Conservation (phyloP, 345 rosid genomes). For the Salix koriyanagi region DNA sequence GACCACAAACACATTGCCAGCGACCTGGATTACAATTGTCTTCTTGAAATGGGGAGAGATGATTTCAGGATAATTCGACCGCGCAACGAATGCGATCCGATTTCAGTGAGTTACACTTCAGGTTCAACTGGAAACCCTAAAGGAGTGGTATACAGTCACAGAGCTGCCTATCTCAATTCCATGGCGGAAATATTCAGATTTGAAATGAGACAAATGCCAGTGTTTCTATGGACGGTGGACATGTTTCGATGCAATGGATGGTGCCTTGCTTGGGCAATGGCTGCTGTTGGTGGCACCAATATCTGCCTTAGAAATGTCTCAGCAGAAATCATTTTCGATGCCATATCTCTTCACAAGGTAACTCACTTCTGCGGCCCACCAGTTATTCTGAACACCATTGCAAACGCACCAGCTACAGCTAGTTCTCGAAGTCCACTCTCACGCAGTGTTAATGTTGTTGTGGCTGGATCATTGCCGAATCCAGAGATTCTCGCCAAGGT, state of each 20-base stretch:
- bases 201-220: slow-evolving; percentile 30
- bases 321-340: slow-evolving; percentile 28
- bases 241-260: slow-evolving; percentile 74
- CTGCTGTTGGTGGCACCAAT: slow-evolving; percentile 49
- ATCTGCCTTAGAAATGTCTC: slow-evolving; percentile 43
- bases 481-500: slow-evolving; percentile 21
- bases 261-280: slow-evolving; percentile 59
- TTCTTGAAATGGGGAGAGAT: slow-evolving; percentile 24
- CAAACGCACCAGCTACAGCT: background rate
- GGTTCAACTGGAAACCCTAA: slow-evolving; percentile 60
- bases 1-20: background rate
- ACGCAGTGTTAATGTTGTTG: slow-evolving; percentile 23
- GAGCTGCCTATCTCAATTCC: slow-evolving; percentile 51
- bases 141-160: slow-evolving; percentile 53
- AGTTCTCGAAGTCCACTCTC: slow-evolving; percentile 12
- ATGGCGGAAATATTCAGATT: slow-evolving; percentile 30
- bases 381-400: slow-evolving; percentile 34
- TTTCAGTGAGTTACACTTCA: slow-evolving; percentile 52
- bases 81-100: slow-evolving; percentile 40
- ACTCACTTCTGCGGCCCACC: slow-evolving; percentile 52
- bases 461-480: slow-evolving; percentile 39
- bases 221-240: slow-evolving; percentile 57
- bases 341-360: slow-evolving; percentile 31
- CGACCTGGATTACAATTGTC: slow-evolving; percentile 24
- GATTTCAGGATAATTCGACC: slow-evolving; percentile 34